A percentile compares a stretch with the other conserved stretches of the same genome.
These are phyloP conservation scores for Piromyces sp. DNA, from an alignment of 192 early-diverging fungal species.

Conservation along the genomic window DNA sequence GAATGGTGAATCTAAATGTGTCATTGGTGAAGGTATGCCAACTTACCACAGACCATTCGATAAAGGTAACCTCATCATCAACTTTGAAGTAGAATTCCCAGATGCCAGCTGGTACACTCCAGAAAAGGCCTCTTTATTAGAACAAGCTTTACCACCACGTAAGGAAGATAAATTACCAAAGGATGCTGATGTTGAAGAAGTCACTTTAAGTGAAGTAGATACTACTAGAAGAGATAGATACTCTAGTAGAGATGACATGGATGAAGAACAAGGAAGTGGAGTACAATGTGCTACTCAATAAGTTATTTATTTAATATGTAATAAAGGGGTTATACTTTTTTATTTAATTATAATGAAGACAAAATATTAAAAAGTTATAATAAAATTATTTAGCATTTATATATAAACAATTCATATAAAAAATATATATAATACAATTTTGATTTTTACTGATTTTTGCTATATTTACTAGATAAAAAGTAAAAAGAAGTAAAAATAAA, in stretches of 20 bases:
- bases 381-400: too few species aligned
- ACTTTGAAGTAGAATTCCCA: slow-evolving; percentile 91
- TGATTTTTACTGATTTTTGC: too few species aligned
- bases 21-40: slow-evolving; percentile 92
- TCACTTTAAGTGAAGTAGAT: slow-evolving; percentile 59
- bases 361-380: too few species aligned
- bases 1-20: slow-evolving; percentile 72
- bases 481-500: too few species aligned
- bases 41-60: slow-evolving; percentile 50
- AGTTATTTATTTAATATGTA: background rate
- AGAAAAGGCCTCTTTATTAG: slow-evolving; percentile 54
- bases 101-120: slow-evolving; percentile 53
- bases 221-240: slow-evolving; percentile 46
- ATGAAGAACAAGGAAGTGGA: slow-evolving; percentile 53
- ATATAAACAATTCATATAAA: too few species aligned
- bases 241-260: slow-evolving; percentile 35
- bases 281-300: slow-evolving; percentile 98
- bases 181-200: slow-evolving; percentile 60
- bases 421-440: too few species aligned
- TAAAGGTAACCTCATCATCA: slow-evolving; percentile 81
- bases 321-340: background rate
- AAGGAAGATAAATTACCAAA: slow-evolving; percentile 22
- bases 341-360: too few species aligned
- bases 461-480: too few species aligned
- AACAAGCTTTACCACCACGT: slow-evolving; percentile 65